These are phyloP conservation scores for Leucosporidium yakuticum DNA, from an alignment of 768 basidiomycete species.

Conservation along the genomic window DNA sequence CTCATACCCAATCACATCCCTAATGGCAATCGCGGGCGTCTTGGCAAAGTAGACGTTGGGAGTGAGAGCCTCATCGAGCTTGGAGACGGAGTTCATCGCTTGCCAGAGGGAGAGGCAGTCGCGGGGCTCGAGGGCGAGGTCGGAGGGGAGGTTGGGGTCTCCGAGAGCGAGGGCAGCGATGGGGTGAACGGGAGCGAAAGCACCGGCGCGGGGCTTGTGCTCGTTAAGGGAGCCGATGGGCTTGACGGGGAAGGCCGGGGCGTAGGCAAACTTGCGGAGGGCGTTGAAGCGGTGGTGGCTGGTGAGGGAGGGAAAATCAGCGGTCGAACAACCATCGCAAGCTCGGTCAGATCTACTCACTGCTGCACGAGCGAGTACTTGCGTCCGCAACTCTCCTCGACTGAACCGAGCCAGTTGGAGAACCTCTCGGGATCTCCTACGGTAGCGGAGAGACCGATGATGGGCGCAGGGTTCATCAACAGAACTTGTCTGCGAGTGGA, in stretches of 20 bases:
- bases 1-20: constrained; percentile 60
- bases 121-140: constrained; percentile 58
- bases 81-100: constrained; percentile 43
- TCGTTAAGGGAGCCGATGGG: constrained; percentile 35
- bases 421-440: constrained; percentile 62
- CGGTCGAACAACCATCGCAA: no score
- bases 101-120: constrained; percentile 56
- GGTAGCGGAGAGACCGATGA: constrained; percentile 69
- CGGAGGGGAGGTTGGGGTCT: constrained; percentile 57
- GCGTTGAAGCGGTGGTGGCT: constrained; percentile 62
- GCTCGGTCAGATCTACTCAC: constrained; percentile 32
- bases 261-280: constrained; percentile 62
- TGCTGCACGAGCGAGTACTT: constrained; percentile 59
- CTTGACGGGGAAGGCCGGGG: constrained; percentile 39
- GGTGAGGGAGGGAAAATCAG: background rate
- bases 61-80: constrained; percentile 43
- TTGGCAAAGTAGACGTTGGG: constrained; percentile 51
- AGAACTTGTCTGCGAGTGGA: constrained; percentile 53
- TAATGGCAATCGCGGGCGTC: constrained; percentile 51
- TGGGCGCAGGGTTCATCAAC: constrained; percentile 58
- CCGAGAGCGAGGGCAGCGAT: constrained; percentile 50
- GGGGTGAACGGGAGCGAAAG: constrained; percentile 58
- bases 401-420: constrained; percentile 59
- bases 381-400: constrained; percentile 58
- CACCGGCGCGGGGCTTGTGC: constrained; percentile 44